These are phyloP conservation scores for Medicago arabica DNA, from an alignment of 306 rosid species.

Conservation along the genomic window DNA sequence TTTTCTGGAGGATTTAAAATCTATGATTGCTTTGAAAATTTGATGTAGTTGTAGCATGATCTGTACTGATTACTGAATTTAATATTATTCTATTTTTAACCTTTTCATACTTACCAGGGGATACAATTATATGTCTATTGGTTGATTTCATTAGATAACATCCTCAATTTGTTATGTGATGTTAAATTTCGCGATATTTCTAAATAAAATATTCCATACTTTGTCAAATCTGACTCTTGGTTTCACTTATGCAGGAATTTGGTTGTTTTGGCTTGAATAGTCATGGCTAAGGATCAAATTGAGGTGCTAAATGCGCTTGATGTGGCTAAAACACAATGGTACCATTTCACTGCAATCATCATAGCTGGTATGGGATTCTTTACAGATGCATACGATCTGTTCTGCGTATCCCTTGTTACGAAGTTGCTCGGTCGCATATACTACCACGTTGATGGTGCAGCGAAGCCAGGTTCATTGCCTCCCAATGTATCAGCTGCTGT, in stretches of 20 bases:
- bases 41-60: neutral
- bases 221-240: conserved; percentile 2
- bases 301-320: conserved; percentile 76
- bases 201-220: conserved; percentile 2
- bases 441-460: conserved; percentile 65
- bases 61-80: neutral
- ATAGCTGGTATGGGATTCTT: conserved; percentile 93
- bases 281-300: conserved; percentile 63
- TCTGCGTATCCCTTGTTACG: conserved; percentile 76
- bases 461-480: conserved; percentile 73
- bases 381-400: conserved; percentile 86
- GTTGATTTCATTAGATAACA: too few species aligned
- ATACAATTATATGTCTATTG: too few species aligned
- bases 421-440: conserved; percentile 83
- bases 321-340: conserved; percentile 81
- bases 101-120: neutral
- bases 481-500: conserved; percentile 88
- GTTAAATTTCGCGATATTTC: neutral
- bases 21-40: neutral
- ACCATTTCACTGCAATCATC: conserved; percentile 81
- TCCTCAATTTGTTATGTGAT: conserved; percentile 5
- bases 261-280: neutral
- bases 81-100: conserved; percentile 5
- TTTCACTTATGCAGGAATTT: conserved; percentile 41
- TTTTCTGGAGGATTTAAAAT: neutral